Evolutionary conservation across 352 stramenopile species (phyloP).

Genomic region (Phytophthora syringae): DNA sequence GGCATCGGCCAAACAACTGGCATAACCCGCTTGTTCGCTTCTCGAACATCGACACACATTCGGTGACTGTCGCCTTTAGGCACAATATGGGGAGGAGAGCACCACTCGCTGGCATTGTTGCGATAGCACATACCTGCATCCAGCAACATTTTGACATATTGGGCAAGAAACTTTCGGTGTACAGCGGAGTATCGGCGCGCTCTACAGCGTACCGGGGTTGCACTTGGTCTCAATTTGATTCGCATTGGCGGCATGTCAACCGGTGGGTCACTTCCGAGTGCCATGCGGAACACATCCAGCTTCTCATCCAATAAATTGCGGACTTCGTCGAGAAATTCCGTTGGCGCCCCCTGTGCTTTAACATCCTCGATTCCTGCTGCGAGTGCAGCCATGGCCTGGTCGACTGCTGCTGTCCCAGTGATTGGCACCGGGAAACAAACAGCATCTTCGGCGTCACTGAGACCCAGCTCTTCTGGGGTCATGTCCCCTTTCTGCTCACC

Average conservation of each 20-base stretch:
- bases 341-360: too few relatives aligned
- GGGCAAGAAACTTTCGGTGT: conserved; percentile 1
- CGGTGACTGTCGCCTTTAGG: conserved; percentile 4
- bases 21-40: conserved; percentile 2
- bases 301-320: conserved; percentile 1
- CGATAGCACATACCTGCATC: conserved; percentile 6
- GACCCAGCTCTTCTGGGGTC: too few relatives aligned
- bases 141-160: too few relatives aligned
- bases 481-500: too few relatives aligned
- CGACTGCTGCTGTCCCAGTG: too few relatives aligned
- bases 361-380: too few relatives aligned
- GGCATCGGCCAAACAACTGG: conserved; percentile 18
- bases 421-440: too few relatives aligned
- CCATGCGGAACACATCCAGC: conserved; percentile 11
- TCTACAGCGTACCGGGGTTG: conserved; percentile 2
- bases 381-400: too few relatives aligned
- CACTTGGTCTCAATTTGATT: neutral
- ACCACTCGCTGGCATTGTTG: conserved; percentile 6
- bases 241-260: conserved; percentile 25
- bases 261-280: conserved; percentile 3
- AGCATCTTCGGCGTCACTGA: too few relatives aligned
- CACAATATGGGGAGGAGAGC: conserved; percentile 5
- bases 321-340: neutral
- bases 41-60: conserved; percentile 17
- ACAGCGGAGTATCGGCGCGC: conserved; percentile 5